Evolutionary conservation across 1,284 basidiomycete genomes (phyloP), one percentile per base, ranked within the genome.

Genomic region (Ustilago esculenta): DNA sequence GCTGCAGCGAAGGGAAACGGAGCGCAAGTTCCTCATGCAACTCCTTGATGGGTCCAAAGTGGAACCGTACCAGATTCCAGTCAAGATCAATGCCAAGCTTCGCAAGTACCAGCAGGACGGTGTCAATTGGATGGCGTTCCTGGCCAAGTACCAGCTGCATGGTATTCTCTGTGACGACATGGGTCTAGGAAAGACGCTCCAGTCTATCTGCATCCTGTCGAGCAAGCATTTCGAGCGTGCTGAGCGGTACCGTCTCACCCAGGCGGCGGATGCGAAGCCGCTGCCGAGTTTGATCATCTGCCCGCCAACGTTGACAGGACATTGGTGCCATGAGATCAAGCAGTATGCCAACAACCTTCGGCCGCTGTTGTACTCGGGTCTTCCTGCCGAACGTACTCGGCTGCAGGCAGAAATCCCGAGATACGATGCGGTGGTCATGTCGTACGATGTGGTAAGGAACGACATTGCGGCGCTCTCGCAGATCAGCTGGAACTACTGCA

Each of bases 141-240:
- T 99, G 36, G 91, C 94, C 25, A 78, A 78, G 47, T 81, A 80
- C 48, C 96, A 98, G 81, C 84, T 99, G 5, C 96, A 99, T 82
- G 96, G 96, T 18, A 93, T 98, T 73, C 88, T 99, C 25, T 99
- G 96, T 82, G 96, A 99, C 81, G 95, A 94, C 92, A 98, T 98
- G 95, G 96, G 96, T 68, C 88, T 99, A 7, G 96, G 96, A 24
- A 99, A 99, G 85, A 98, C 94, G 1, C 84, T 98, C 14, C 96
- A 99, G 83, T 96, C 95, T 0, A 98, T 99, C 75, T 96, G 94
- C 79, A 98, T 99, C 67, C 85, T 99, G 23, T 92, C 93, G 1
- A 90, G 92, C 84, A 97, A 95, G 83, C 93, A 96, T 76, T 87
- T 89, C 77, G 96, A 99, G 83, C 89, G 95, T 10, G 86, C 87